These are phyloP conservation scores for Chimonanthus praecox DNA, from an alignment of 164 flowering plant species.

Conservation along the genomic window DNA sequence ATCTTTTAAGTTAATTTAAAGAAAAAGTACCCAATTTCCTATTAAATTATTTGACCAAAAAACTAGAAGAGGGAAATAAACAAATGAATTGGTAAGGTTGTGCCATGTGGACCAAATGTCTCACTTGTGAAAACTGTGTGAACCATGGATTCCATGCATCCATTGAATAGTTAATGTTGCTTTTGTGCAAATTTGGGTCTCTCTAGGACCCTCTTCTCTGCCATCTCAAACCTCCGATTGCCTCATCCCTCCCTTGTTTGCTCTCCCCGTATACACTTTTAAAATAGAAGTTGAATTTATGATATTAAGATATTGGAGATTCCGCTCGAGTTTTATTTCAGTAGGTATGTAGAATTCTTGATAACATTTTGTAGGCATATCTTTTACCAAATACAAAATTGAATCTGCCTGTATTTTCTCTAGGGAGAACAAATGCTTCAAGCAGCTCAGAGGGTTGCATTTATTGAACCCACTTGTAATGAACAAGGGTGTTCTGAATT, in stretches of 20 bases:
- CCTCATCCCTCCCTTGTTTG: neutral
- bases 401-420: neutral
- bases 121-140: too few relatives aligned
- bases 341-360: neutral
- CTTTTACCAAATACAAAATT: neutral
- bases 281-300: neutral
- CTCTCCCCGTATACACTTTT: neutral
- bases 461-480: neutral
- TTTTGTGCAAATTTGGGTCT: too few relatives aligned
- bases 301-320: too few relatives aligned
- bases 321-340: neutral
- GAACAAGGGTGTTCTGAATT: neutral
- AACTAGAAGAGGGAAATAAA: too few relatives aligned
- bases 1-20: too few relatives aligned
- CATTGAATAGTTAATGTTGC: too few relatives aligned
- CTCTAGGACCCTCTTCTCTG: too few relatives aligned
- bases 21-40: too few relatives aligned
- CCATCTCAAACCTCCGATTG: neutral
- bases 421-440: neutral
- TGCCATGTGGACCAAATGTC: too few relatives aligned
- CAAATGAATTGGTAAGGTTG: too few relatives aligned
- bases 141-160: too few relatives aligned
- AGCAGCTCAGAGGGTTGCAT: slow-evolving; percentile 5
- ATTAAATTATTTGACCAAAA: too few relatives aligned
- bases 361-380: neutral